Percentiles rank a stretch among this genome's conserved stretches.
These are phyloP conservation scores for Zasmidium cellare DNA, from an alignment of 2,329 filamentous ascomycete genomes.

Conservation along the genomic window DNA sequence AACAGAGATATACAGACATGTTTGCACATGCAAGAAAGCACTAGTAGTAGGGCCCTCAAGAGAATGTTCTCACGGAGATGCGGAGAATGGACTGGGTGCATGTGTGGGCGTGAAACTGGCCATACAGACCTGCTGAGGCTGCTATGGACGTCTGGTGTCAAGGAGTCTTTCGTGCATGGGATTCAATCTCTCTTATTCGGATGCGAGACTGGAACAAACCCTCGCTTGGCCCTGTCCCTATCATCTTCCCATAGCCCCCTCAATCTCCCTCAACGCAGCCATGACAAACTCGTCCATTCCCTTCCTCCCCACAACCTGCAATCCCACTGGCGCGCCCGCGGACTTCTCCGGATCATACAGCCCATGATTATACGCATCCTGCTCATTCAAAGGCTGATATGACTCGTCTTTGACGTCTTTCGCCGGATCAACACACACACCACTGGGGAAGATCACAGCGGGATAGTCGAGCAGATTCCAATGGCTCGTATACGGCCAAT, in stretches of 20 bases:
- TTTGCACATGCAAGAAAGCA: too few relatives aligned
- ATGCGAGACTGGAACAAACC: too few relatives aligned
- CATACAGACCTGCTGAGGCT: too few relatives aligned
- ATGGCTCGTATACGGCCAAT: conserved; percentile 64
- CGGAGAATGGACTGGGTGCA: too few relatives aligned
- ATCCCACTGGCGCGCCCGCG: conserved; percentile 1
- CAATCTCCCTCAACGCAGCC: conserved; percentile 4
- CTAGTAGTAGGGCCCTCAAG: too few relatives aligned
- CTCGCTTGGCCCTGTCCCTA: too few relatives aligned
- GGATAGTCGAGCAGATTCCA: conserved; percentile 66
- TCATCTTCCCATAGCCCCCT: conserved; percentile 7
- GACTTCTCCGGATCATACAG: conserved; percentile 37
- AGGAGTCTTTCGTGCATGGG: too few relatives aligned
- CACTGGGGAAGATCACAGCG: conserved; percentile 59
- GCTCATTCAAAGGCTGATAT: conserved; percentile 41
- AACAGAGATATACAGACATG: too few relatives aligned
- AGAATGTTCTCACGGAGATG: too few relatives aligned
- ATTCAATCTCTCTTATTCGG: too few relatives aligned
- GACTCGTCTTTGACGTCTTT: conserved; percentile 42
- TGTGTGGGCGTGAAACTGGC: too few relatives aligned
- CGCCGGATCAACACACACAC: conserved; percentile 30
- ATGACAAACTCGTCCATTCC: conserved; percentile 8
- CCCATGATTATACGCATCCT: conserved; percentile 48
- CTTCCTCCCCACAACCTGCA: conserved; percentile 9
- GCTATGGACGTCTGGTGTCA: too few relatives aligned